Evolutionary conservation across 352 stramenopile genomes (phyloP).

Genomic region (Pythium coloratum): DNA sequence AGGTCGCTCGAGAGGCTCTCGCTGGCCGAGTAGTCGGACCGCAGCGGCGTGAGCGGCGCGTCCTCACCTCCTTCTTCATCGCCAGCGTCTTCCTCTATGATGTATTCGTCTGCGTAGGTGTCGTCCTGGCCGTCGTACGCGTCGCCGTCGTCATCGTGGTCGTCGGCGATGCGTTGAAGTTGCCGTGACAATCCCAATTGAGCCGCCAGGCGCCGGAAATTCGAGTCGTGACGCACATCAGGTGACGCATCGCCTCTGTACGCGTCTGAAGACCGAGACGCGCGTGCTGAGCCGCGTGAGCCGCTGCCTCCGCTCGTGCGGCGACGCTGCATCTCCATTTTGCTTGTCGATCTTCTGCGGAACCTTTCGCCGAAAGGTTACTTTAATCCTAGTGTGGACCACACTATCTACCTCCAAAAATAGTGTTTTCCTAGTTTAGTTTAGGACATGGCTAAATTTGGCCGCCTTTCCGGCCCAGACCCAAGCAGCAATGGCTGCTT

Average conservation of each 20-base stretch:
- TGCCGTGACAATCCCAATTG: slow-evolving; percentile 57
- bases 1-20: slow-evolving; percentile 74
- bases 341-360: background rate
- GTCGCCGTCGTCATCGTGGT: slow-evolving; percentile 15
- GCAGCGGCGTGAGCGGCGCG: slow-evolving; percentile 28
- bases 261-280: background rate
- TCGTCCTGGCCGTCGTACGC: slow-evolving; percentile 11
- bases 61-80: slow-evolving; percentile 26
- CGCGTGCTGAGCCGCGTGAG: background rate
- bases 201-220: slow-evolving; percentile 46
- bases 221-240: slow-evolving; percentile 15
- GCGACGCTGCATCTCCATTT: slow-evolving; percentile 7
- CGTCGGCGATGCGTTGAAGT: slow-evolving; percentile 34
- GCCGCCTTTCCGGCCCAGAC: slow-evolving; percentile 2
- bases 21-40: slow-evolving; percentile 55
- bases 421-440: background rate
- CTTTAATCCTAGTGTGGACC: background rate
- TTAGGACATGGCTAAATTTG: slow-evolving; percentile 23
- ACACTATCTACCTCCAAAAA: background rate
- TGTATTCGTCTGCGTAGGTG: slow-evolving; percentile 9
- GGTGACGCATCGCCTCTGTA: background rate
- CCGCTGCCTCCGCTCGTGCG: background rate
- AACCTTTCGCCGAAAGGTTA: slow-evolving; percentile 6
- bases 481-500: background rate
- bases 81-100: slow-evolving; percentile 25